A percentile compares a stretch with the other conserved stretches of the same genome.
phyloP scores from a whole-genome alignment of 257 asterid species.

The Mentha longifolia region DNA sequence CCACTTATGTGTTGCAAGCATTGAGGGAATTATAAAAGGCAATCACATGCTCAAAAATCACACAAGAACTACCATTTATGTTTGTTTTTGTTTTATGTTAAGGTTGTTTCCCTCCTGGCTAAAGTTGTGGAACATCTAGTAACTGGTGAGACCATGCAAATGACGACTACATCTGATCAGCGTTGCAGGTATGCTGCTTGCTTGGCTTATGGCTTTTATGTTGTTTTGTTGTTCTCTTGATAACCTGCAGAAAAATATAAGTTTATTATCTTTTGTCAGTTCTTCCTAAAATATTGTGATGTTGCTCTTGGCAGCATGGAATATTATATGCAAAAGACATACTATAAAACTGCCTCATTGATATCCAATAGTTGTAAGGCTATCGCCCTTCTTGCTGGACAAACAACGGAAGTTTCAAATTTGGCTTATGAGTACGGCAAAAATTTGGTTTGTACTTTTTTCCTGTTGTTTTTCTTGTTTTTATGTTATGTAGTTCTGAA shows the following conservation, averaged over 20 bases:
- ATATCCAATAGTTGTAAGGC: constrained; percentile 97
- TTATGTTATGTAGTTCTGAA: not conserved
- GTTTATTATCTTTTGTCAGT: constrained; percentile 1
- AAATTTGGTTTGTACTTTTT: constrained; percentile 70
- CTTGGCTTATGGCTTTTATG: not conserved
- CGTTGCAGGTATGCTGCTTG: constrained; percentile 75
- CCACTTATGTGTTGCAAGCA: constrained; percentile 15
- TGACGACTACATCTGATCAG: constrained; percentile 82
- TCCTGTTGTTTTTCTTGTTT: constrained; percentile 7
- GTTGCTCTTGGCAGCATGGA: constrained; percentile 81
- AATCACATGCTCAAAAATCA: constrained; percentile 16
- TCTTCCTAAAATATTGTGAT: constrained; percentile 13
- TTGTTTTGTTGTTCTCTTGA: constrained; percentile 2
- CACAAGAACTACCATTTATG: not conserved
- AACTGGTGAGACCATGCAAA: constrained; percentile 98
- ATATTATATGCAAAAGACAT: constrained; percentile 95
- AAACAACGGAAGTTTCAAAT: constrained; percentile 80
- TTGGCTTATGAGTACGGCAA: constrained; percentile 94
- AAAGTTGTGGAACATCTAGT: constrained; percentile 92
- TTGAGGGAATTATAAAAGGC: not conserved
- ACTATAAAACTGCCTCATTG: constrained; percentile 92
- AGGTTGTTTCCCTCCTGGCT: constrained; percentile 95
- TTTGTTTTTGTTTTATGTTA: constrained; percentile 16
- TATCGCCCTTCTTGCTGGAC: constrained; percentile 92
- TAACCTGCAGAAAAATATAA: constrained; percentile 3